Conservation (phyloP, 352 stramenopile species). For the Thraustochytrium striatum region DNA sequence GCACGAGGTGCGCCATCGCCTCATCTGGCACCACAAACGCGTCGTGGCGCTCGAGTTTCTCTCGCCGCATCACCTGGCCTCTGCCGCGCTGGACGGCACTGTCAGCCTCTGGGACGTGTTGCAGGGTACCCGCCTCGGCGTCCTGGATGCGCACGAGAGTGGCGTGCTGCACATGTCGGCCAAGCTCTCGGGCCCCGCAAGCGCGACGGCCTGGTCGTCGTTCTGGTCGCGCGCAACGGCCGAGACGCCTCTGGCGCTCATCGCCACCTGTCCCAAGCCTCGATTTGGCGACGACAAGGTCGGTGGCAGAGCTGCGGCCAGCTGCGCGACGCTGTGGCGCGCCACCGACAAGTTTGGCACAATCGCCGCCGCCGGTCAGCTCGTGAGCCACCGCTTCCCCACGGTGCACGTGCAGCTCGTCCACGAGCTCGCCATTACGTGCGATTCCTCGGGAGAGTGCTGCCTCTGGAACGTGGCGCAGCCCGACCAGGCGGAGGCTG, state of each 20-base stretch:
- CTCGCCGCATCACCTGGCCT: conserved; percentile 1
- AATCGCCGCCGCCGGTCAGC: not conserved
- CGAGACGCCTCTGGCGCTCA: not conserved
- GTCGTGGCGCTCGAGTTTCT: not conserved
- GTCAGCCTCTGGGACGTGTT: not conserved
- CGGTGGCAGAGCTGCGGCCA: not conserved
- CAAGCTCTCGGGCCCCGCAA: not conserved
- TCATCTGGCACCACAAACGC: conserved; percentile 33
- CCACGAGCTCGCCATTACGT: not conserved
- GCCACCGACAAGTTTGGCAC: not conserved
- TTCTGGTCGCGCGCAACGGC: conserved; percentile 17
- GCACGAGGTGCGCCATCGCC: not conserved
- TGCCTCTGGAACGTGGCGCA: conserved; percentile 9
- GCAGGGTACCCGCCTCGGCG: not conserved
- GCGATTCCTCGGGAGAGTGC: conserved; percentile 15
- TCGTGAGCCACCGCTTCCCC: conserved; percentile 7
- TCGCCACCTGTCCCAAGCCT: not conserved
- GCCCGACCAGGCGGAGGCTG: not conserved
- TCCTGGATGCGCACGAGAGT: not conserved
- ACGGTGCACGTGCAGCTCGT: not conserved
- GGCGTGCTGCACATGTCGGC: not conserved
- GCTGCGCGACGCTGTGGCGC: conserved; percentile 1
- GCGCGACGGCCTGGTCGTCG: not conserved
- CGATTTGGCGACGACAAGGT: conserved; percentile 12
- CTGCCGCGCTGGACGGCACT: conserved; percentile 17